A percentile compares a stretch with the other conserved stretches of the same genome.
Conservation (phyloP, 495 filamentous ascomycete species). For the Eremomyces bilateralis region DNA sequence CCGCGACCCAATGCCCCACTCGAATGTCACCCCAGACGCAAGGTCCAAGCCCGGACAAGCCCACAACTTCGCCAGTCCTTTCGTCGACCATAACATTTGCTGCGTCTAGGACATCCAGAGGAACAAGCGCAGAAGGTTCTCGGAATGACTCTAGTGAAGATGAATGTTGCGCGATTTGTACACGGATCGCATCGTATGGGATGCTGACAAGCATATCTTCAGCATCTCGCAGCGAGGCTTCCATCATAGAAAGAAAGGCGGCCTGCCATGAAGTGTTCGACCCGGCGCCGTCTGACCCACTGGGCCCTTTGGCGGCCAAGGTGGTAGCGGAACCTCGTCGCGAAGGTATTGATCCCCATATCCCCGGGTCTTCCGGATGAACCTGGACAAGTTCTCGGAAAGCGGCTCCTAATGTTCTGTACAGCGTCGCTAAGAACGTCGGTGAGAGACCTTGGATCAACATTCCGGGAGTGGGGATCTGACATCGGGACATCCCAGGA, state of each 20-base stretch:
- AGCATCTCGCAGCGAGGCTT: conserved; percentile 40
- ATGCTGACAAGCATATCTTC: conserved; percentile 49
- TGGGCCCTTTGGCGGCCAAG: too few species aligned
- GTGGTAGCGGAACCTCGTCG: too few species aligned
- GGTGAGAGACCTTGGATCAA: too few species aligned
- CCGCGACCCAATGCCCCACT: conserved; percentile 27
- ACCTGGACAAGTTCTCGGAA: too few species aligned
- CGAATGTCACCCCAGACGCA: conserved; percentile 38
- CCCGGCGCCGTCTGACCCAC: conserved; percentile 28
- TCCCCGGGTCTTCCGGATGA: too few species aligned
- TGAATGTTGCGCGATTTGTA: conserved; percentile 17
- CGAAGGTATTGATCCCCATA: too few species aligned
- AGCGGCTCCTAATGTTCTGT: too few species aligned
- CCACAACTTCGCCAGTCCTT: conserved; percentile 19
- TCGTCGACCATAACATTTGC: conserved; percentile 36
- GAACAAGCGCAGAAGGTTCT: conserved; percentile 33
- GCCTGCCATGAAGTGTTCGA: conserved; percentile 36
- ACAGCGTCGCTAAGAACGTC: too few species aligned
- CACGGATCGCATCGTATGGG: conserved; percentile 21
- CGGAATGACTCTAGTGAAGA: conserved; percentile 29
- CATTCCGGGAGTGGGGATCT: too few species aligned
- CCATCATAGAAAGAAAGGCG: conserved; percentile 36
- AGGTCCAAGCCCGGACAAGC: conserved; percentile 26
- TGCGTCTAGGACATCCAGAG: conserved; percentile 33
- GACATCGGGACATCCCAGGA: too few species aligned